Percentiles rank a stretch among this genome's conserved stretches.
Evolutionary conservation across 148 eudicot genomes (phyloP).

Genomic region (Fallopia convolvulus): DNA sequence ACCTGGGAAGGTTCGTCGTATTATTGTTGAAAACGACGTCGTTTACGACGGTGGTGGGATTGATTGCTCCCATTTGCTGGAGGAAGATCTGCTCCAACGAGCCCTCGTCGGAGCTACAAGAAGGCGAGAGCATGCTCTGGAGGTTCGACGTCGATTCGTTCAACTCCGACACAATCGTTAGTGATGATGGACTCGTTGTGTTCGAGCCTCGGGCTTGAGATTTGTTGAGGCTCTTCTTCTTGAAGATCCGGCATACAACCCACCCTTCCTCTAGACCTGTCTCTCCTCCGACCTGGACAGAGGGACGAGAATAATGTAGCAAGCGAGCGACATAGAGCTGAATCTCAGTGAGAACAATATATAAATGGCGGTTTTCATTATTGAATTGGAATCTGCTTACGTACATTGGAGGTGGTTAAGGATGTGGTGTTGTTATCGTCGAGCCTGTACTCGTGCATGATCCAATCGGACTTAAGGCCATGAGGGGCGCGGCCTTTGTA

Average conservation of each 20-base stretch:
- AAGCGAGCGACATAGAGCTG: neutral
- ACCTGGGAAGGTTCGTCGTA: neutral
- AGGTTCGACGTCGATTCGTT: neutral
- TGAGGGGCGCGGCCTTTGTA: slow-evolving; percentile 54
- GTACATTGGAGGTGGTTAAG: neutral
- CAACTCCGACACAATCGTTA: neutral
- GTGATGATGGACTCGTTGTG: too few relatives aligned
- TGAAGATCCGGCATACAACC: slow-evolving; percentile 56
- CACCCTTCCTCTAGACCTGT: slow-evolving; percentile 41
- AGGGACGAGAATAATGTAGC: too few relatives aligned
- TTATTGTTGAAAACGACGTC: neutral
- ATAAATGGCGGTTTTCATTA: too few relatives aligned
- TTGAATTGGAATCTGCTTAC: neutral
- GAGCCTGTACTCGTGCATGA: slow-evolving; percentile 52
- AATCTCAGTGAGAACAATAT: neutral
- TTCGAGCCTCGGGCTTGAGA: slow-evolving; percentile 1
- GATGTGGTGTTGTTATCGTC: slow-evolving; percentile 17
- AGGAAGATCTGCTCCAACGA: slow-evolving; percentile 9
- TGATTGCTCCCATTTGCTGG: neutral
- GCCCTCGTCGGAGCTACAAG: neutral
- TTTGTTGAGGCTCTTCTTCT: slow-evolving; percentile 35
- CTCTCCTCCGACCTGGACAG: slow-evolving; percentile 22
- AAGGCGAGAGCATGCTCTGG: neutral
- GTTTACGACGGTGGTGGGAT: neutral
- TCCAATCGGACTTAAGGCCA: slow-evolving; percentile 52